phyloP scores from a whole-genome alignment of 805 yeast species.

The Saccharomycopsis guyanensis region DNA sequence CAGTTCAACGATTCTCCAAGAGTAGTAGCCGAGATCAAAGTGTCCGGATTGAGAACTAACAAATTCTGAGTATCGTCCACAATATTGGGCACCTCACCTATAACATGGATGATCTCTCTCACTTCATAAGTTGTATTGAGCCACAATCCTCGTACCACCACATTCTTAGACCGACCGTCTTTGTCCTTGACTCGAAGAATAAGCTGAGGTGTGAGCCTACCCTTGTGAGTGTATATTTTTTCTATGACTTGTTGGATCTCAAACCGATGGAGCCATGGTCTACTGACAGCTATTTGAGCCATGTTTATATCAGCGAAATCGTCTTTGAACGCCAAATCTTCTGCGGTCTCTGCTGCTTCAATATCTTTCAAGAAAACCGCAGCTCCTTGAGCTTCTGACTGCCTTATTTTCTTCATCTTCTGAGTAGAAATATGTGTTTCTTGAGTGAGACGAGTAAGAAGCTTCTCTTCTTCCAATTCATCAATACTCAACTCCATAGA shows the following conservation, averaged over 20 bases:
- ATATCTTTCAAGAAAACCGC: conserved; percentile 10
- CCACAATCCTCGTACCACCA: conserved; percentile 60
- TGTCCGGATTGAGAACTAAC: conserved; percentile 80
- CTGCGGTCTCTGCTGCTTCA: background rate
- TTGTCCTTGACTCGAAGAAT: conserved; percentile 45
- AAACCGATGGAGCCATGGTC: conserved; percentile 19
- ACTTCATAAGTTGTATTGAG: conserved; percentile 38
- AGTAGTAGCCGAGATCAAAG: conserved; percentile 71
- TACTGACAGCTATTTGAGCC: conserved; percentile 15
- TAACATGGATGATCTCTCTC: conserved; percentile 56
- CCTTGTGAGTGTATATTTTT: conserved; percentile 10
- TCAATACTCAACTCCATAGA: background rate
- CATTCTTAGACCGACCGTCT: conserved; percentile 28
- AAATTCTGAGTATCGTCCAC: conserved; percentile 53
- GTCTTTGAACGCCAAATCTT: conserved; percentile 10
- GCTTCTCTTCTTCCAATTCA: conserved; percentile 8
- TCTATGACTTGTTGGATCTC: conserved; percentile 9
- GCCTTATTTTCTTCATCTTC: background rate
- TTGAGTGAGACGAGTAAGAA: conserved; percentile 4
- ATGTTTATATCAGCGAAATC: conserved; percentile 8
- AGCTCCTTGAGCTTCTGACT: conserved; percentile 7
- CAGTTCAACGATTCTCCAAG: conserved; percentile 74
- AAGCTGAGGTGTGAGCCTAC: conserved; percentile 13
- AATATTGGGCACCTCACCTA: conserved; percentile 32
- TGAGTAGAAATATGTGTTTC: conserved; percentile 5